Conservation (phyloP, 768 basidiomycete species). For the Tylopilus felleus region DNA sequence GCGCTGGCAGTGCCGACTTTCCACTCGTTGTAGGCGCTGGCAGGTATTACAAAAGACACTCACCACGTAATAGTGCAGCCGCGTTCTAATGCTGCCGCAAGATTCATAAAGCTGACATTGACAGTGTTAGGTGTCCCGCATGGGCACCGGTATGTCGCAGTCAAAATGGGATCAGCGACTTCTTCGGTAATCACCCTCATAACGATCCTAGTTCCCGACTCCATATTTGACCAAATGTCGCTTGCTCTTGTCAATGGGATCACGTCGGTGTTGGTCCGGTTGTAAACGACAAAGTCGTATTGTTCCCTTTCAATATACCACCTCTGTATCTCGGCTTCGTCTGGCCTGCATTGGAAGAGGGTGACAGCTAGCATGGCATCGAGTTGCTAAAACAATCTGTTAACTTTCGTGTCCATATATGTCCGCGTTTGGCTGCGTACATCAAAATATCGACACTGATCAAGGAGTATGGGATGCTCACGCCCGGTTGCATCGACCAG, state of each 20-base stretch:
- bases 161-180: neutral
- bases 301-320: constrained; percentile 2
- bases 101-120: neutral
- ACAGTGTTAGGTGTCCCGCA: neutral
- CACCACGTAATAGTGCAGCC: constrained; percentile 2
- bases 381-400: neutral
- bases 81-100: neutral
- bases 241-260: neutral
- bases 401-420: neutral
- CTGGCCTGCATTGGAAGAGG: neutral
- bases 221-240: neutral
- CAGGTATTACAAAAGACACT: neutral
- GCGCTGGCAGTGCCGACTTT: constrained; percentile 3
- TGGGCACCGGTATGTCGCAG: neutral
- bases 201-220: neutral
- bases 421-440: neutral
- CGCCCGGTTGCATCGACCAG: constrained; percentile 1
- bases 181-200: constrained; percentile 2
- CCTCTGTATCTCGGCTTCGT: neutral
- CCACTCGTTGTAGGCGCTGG: neutral
- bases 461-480: constrained; percentile 1
- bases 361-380: neutral
- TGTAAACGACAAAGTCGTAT: constrained; percentile 4
- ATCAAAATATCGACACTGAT: neutral
- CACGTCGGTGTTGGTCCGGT: neutral